A percentile compares a stretch with the other conserved stretches of the same genome.
Evolutionary conservation across 2,329 filamentous ascomycete species (phyloP).

Genomic region (Tolypocladium ovalisporum): DNA sequence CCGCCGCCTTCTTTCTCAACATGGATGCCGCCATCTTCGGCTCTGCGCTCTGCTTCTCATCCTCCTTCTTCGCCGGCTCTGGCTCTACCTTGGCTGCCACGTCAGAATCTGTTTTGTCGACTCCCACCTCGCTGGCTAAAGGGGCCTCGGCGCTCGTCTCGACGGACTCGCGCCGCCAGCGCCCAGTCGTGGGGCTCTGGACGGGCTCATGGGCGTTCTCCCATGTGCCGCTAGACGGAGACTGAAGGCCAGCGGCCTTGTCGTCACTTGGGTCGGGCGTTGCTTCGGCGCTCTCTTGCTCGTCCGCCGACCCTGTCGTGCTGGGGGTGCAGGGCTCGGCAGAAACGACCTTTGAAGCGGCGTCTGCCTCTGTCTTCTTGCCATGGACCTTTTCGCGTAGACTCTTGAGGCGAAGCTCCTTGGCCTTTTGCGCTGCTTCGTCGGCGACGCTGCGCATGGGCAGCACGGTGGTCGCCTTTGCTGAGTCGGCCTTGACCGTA

Average conservation of each 20-base stretch:
- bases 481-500: slow-evolving; percentile 10
- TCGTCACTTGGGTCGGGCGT: background rate
- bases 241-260: slow-evolving; percentile 18
- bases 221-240: slow-evolving; percentile 4
- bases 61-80: slow-evolving; percentile 20
- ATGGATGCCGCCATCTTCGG: background rate
- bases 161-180: slow-evolving; percentile 3
- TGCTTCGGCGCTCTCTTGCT: background rate
- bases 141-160: slow-evolving; percentile 20
- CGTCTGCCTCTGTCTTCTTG: slow-evolving; percentile 20
- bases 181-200: slow-evolving; percentile 6
- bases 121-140: slow-evolving; percentile 24
- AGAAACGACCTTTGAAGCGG: slow-evolving; percentile 6
- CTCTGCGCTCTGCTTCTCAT: slow-evolving; percentile 10
- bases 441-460: slow-evolving; percentile 47
- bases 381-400: slow-evolving; percentile 45
- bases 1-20: slow-evolving; percentile 12
- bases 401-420: slow-evolving; percentile 43
- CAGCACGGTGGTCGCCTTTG: slow-evolving; percentile 20
- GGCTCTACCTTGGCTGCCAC: slow-evolving; percentile 26
- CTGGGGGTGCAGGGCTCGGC: slow-evolving; percentile 3
- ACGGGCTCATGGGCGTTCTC: slow-evolving; percentile 7
- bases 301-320: slow-evolving; percentile 5
- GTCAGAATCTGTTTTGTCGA: slow-evolving; percentile 20
- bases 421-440: slow-evolving; percentile 55